These are phyloP conservation scores for Sphaerulina musiva DNA, from an alignment of 2,329 filamentous ascomycete species.

Conservation along the genomic window DNA sequence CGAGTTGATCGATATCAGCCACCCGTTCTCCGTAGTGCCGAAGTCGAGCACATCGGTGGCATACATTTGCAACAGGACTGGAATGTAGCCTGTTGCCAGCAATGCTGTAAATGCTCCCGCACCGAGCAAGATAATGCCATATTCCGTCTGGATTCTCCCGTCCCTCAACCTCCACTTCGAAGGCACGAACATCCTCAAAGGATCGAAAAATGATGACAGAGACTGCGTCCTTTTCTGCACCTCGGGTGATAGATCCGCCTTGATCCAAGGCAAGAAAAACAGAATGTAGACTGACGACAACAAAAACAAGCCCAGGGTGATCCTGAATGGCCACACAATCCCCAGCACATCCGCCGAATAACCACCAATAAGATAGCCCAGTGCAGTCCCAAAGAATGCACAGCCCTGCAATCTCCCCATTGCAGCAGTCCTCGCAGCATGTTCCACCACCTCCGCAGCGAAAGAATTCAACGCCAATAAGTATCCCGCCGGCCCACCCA, in stretches of 20 bases:
- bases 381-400: slow-evolving; percentile 60
- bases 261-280: slow-evolving; percentile 45
- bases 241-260: slow-evolving; percentile 34
- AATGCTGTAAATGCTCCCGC: slow-evolving; percentile 61
- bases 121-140: slow-evolving; percentile 58
- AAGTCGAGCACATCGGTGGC: slow-evolving; percentile 43
- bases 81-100: slow-evolving; percentile 62
- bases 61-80: slow-evolving; percentile 50
- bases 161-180: slow-evolving; percentile 48
- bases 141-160: slow-evolving; percentile 50
- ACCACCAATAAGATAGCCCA: slow-evolving; percentile 60
- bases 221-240: slow-evolving; percentile 33
- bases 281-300: slow-evolving; percentile 39
- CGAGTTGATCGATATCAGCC: slow-evolving; percentile 42
- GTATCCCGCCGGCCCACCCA: slow-evolving; percentile 64
- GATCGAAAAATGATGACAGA: slow-evolving; percentile 54
- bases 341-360: slow-evolving; percentile 57
- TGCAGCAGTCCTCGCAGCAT: slow-evolving; percentile 55
- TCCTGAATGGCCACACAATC: slow-evolving; percentile 58
- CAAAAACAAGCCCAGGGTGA: slow-evolving; percentile 54
- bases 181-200: slow-evolving; percentile 56
- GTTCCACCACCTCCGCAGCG: slow-evolving; percentile 58
- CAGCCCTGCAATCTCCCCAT: slow-evolving; percentile 61
- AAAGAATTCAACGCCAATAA: slow-evolving; percentile 63
- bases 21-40: slow-evolving; percentile 41